phyloP scores from a whole-genome alignment of 2,329 filamentous ascomycete species.

The Pezicula rhizophila region DNA sequence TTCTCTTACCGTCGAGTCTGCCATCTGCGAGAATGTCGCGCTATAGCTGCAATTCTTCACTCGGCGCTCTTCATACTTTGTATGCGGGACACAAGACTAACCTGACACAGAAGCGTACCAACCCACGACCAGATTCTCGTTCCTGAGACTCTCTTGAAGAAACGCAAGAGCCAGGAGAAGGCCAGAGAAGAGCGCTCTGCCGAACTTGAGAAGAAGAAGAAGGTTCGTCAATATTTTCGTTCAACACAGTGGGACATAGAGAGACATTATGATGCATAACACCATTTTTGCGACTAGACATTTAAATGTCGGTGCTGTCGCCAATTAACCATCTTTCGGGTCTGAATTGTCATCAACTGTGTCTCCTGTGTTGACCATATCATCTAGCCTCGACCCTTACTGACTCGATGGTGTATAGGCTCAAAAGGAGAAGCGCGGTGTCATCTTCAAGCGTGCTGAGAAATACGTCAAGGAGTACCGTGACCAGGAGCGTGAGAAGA shows the following conservation, averaged over 20 bases:
- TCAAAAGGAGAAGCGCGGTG: conserved; percentile 96
- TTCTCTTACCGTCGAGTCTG: conserved; percentile 69
- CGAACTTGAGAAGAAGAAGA: conserved; percentile 79
- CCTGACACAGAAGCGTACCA: conserved; percentile 80
- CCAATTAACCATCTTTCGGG: conserved; percentile 99
- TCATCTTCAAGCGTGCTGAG: conserved; percentile 99
- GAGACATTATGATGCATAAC: conserved; percentile 74
- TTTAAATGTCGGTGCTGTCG: conserved; percentile 86
- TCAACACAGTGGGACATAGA: conserved; percentile 30
- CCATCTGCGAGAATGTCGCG: conserved; percentile 85
- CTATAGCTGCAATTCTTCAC: conserved; percentile 88
- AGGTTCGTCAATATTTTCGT: conserved; percentile 47
- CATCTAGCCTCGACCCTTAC: conserved; percentile 14
- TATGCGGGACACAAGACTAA: conserved; percentile 70
- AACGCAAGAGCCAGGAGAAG: conserved; percentile 99
- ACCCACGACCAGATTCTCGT: conserved; percentile 94
- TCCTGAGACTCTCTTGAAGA: conserved; percentile 99
- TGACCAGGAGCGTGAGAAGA: conserved; percentile 95
- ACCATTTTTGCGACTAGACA: conserved; percentile 85
- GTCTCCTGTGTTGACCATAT: conserved; percentile 13
- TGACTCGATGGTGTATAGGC: conserved; percentile 53
- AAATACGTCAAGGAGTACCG: conserved; percentile 99
- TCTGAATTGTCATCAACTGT: conserved; percentile 56
- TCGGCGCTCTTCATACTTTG: conserved; percentile 68
- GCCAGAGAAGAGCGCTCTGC: conserved; percentile 82